Percentiles rank a stretch among this genome's conserved stretches.
phyloP scores from a whole-genome alignment of 192 early-diverging fungal genomes.

The Coemansia sp. region DNA sequence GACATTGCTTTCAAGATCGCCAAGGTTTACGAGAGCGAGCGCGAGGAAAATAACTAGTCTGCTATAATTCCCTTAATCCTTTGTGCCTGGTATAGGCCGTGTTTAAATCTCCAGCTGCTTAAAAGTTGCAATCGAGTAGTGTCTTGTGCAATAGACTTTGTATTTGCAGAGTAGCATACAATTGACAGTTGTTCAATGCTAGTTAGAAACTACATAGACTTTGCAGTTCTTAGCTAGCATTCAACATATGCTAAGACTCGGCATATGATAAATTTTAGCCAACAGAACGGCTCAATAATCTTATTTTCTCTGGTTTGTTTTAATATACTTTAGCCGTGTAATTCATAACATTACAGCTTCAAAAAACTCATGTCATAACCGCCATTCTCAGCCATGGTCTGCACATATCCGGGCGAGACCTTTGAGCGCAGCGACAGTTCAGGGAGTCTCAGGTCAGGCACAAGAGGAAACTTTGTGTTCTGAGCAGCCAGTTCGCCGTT shows the following conservation, averaged over 20 bases:
- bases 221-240: too few relatives aligned
- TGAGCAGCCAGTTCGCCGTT: neutral
- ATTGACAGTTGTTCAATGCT: too few relatives aligned
- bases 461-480: conserved; percentile 21
- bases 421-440: conserved; percentile 40
- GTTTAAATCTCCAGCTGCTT: neutral
- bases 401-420: conserved; percentile 35
- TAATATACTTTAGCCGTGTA: too few relatives aligned
- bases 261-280: too few relatives aligned
- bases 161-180: too few relatives aligned
- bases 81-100: neutral
- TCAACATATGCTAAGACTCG: too few relatives aligned
- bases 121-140: too few relatives aligned
- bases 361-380: conserved; percentile 53
- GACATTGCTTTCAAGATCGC: conserved; percentile 97
- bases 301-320: too few relatives aligned
- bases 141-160: too few relatives aligned
- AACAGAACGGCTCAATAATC: too few relatives aligned
- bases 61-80: neutral
- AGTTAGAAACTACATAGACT: too few relatives aligned
- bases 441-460: conserved; percentile 18
- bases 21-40: conserved; percentile 73
- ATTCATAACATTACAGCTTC: conserved; percentile 6
- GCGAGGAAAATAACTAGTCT: conserved; percentile 16
- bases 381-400: conserved; percentile 43